phyloP scores from a whole-genome alignment of 768 basidiomycete genomes.

The Mrakia frigida region DNA sequence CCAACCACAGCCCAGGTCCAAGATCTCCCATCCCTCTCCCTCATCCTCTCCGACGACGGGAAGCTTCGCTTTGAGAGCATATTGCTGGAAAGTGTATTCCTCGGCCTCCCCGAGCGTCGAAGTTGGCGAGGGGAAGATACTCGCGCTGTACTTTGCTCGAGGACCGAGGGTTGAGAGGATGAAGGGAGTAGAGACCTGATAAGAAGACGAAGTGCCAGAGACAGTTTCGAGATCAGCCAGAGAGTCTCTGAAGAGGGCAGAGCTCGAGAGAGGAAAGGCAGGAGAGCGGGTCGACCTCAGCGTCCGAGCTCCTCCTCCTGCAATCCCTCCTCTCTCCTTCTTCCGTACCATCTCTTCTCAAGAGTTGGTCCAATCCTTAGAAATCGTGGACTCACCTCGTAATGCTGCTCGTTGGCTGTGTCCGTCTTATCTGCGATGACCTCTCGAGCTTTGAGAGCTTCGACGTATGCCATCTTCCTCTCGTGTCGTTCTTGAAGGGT shows the following conservation, averaged over 20 bases:
- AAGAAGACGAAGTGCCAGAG: not conserved
- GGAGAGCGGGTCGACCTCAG: not conserved
- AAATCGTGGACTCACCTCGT: constrained; percentile 51
- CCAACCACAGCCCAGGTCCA: constrained; percentile 72
- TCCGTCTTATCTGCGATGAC: constrained; percentile 60
- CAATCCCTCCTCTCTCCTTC: not conserved
- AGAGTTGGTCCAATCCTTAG: not conserved
- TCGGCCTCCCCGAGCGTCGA: constrained; percentile 61
- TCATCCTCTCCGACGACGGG: constrained; percentile 39
- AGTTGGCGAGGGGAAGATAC: constrained; percentile 57
- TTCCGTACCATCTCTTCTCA: too few species aligned
- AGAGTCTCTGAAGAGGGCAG: too few species aligned
- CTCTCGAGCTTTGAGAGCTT: constrained; percentile 50
- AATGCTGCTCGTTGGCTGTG: constrained; percentile 71
- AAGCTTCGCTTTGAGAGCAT: constrained; percentile 61
- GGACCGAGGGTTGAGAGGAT: constrained; percentile 63
- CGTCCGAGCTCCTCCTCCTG: not conserved
- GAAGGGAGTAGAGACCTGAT: constrained; percentile 57
- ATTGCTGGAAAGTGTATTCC: constrained; percentile 60
- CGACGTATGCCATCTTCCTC: constrained; percentile 64
- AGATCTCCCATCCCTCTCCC: constrained; percentile 56
- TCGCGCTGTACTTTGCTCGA: constrained; percentile 62
- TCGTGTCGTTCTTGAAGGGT: constrained; percentile 56
- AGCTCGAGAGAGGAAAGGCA: not conserved
- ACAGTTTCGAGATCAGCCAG: not conserved